A percentile compares a stretch with the other conserved stretches of the same genome.
Conservation (phyloP, 352 stramenopile species). For the Phytophthora syringae region DNA sequence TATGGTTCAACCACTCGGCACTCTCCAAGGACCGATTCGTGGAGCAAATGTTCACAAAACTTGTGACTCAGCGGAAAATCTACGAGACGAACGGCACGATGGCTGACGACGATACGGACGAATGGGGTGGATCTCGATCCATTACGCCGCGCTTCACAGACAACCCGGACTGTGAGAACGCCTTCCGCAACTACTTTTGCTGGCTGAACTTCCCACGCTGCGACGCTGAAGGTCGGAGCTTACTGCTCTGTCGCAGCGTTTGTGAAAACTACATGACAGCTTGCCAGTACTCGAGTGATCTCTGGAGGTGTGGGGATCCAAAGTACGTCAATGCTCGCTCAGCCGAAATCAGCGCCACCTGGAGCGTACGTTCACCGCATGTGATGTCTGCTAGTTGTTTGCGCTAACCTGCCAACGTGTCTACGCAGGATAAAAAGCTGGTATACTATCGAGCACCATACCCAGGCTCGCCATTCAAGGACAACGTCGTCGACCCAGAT, state of each 20-base stretch:
- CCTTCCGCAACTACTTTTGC: constrained; percentile 92
- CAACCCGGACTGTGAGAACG: constrained; percentile 89
- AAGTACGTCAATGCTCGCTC: constrained; percentile 72
- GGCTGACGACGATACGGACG: constrained; percentile 62
- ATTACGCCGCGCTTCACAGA: constrained; percentile 83
- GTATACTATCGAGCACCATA: constrained; percentile 85
- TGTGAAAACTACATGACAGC: constrained; percentile 93
- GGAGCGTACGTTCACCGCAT: constrained; percentile 48
- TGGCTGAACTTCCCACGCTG: constrained; percentile 93
- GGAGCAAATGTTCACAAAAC: constrained; percentile 70
- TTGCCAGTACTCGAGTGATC: constrained; percentile 82
- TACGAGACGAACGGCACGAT: constrained; percentile 76
- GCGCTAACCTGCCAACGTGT: not conserved
- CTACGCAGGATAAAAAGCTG: constrained; percentile 56
- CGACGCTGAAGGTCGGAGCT: constrained; percentile 78
- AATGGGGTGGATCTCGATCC: constrained; percentile 63
- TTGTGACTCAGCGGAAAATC: constrained; percentile 61
- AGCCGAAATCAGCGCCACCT: constrained; percentile 68
- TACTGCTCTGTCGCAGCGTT: constrained; percentile 88
- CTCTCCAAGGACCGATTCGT: constrained; percentile 78
- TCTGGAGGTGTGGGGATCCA: constrained; percentile 88
- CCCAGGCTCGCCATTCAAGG: constrained; percentile 80
- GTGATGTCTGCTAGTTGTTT: not conserved
- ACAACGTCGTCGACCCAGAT: constrained; percentile 73
- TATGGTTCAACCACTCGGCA: constrained; percentile 83